Evolutionary conservation across 805 yeast genomes (phyloP).

Genomic region (Kuraishia borneana): DNA sequence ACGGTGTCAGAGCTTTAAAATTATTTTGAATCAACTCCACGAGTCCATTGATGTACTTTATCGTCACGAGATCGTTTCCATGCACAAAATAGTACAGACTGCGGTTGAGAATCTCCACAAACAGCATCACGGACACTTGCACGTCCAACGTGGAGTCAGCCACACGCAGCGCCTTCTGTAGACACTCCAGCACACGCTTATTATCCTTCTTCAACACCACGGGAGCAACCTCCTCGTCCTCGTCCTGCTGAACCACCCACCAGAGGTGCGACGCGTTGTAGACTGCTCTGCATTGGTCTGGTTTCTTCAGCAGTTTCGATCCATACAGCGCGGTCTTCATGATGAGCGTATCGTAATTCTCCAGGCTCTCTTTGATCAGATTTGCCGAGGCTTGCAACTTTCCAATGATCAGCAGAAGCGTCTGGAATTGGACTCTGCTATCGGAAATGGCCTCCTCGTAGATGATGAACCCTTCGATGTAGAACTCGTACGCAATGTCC

Average conservation of each 20-base stretch:
- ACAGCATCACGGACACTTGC: conserved; percentile 63
- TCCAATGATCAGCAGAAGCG: conserved; percentile 33
- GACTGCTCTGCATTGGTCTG: conserved; percentile 91
- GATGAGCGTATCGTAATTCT: conserved; percentile 71
- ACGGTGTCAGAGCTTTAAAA: conserved; percentile 28
- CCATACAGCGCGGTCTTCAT: conserved; percentile 83
- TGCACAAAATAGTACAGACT: conserved; percentile 79
- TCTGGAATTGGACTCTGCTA: conserved; percentile 36
- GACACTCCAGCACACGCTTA: conserved; percentile 80
- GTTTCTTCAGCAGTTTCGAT: conserved; percentile 78
- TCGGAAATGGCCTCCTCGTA: conserved; percentile 58
- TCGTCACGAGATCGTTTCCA: conserved; percentile 60
- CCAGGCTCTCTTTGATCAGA: conserved; percentile 27
- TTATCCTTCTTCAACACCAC: conserved; percentile 25
- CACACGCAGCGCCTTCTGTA: conserved; percentile 77
- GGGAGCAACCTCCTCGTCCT: conserved; percentile 8
- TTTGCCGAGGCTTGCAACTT: conserved; percentile 30
- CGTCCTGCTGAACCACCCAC: conserved; percentile 67
- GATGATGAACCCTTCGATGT: conserved; percentile 75
- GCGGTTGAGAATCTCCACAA: conserved; percentile 81
- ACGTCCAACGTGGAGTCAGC: conserved; percentile 92
- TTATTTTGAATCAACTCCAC: conserved; percentile 72
- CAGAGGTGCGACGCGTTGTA: conserved; percentile 83
- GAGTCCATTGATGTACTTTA: conserved; percentile 73
- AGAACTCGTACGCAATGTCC: conserved; percentile 77